Percentiles rank a stretch among this genome's conserved stretches.
These are phyloP conservation scores for Noccaea bulbosa DNA, from an alignment of 345 rosid species.

Conservation along the genomic window DNA sequence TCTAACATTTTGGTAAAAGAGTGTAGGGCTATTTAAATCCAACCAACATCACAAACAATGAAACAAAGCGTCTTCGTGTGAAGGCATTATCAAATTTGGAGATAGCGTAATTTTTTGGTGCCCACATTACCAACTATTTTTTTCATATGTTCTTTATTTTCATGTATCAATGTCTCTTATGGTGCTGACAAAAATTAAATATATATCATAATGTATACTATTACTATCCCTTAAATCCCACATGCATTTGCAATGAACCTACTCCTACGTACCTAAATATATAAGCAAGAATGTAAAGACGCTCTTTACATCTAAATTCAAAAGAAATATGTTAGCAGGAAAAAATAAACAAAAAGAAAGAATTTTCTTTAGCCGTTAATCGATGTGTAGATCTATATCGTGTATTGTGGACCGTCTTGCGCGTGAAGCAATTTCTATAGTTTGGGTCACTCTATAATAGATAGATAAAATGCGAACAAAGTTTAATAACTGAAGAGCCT, in stretches of 20 bases:
- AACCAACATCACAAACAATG: conserved; percentile 28
- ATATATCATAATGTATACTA: not conserved
- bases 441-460: conserved; percentile 31
- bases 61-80: conserved; percentile 32
- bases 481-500: conserved; percentile 24
- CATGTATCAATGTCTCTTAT: conserved; percentile 1
- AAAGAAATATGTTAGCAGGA: not conserved
- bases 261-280: conserved; percentile 20
- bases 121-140: conserved; percentile 25
- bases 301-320: conserved; percentile 1
- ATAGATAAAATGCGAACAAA: conserved; percentile 27
- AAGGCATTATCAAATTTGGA: conserved; percentile 30
- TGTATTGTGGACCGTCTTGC: conserved; percentile 30
- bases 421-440: conserved; percentile 33
- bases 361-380: not conserved
- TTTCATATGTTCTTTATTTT: conserved; percentile 15
- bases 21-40: conserved; percentile 13
- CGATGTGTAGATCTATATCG: not conserved
- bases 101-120: conserved; percentile 27
- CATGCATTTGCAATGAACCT: conserved; percentile 28
- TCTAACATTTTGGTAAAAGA: conserved; percentile 13
- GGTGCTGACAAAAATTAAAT: not conserved
- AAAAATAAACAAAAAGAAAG: not conserved
- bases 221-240: conserved; percentile 16
- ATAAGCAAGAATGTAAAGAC: not conserved